Evolutionary conservation across 169 alveolate genomes (phyloP), one percentile per base, ranked within the genome.

Genomic region (Sarcocystis neurona): DNA sequence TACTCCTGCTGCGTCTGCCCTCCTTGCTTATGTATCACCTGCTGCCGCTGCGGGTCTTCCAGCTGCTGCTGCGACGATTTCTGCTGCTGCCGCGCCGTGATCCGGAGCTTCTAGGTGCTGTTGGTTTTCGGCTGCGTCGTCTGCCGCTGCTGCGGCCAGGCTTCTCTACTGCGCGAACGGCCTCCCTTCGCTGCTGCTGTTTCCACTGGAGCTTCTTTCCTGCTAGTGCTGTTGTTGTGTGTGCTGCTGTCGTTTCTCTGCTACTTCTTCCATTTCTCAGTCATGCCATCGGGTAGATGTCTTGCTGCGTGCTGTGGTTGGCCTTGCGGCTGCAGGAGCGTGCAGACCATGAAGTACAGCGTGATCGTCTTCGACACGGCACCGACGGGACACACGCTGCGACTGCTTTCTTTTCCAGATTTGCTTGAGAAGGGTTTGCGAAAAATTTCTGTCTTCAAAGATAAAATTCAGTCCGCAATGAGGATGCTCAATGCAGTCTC

Each of bases 351-450:
- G 97, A 94, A 97, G 79, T 99, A 97, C 89, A 97, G 98, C 48
- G 39, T 32, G 0, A 97, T 98, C 0, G 97, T 99, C 4, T 98
- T 99, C 91, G 99, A 99, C 87, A 99, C 99, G 2, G 99, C 99
- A 37, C 99, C 99, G 20, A 99, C 99, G 15, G 99, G 99, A 0
- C 99, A 99, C 92, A 99, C 99, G 23, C 93, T 99, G 56, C 97
- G 99, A 92, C 96, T 99, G 46, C 94, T 99, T 34, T 97, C 98
- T 70, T 98, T 99, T 94, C 99, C 99, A 0, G 96, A 95, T 48
- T 91, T 98, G 70, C 93, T 99, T 41, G 99, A 98, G 37, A 97
- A 97, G 93, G 99, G 98, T 12, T 89, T 98, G 39, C 95, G 96
- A 30, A 97, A 97, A 91, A 68, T 99, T 41, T 93, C 97, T 39